A percentile compares a stretch with the other conserved stretches of the same genome.
Conservation (phyloP, 2,329 filamentous ascomycete species). For the Setomelanomma holmii region DNA sequence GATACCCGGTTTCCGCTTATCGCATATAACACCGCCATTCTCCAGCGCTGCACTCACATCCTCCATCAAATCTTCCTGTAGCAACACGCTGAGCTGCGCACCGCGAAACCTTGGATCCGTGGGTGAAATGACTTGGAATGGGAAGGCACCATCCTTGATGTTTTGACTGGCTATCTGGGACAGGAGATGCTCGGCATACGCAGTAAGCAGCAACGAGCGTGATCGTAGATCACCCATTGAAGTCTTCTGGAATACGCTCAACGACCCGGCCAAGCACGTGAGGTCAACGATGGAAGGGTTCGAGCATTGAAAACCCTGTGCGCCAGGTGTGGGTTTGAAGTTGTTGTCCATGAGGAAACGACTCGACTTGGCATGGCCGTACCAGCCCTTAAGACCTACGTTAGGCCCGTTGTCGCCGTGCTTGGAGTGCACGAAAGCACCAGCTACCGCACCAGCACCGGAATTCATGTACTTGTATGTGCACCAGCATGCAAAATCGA, state of each 20-base stretch:
- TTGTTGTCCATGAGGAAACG: conserved; percentile 84
- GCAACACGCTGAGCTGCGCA: conserved; percentile 78
- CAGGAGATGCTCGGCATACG: conserved; percentile 60
- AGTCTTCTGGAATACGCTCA: conserved; percentile 77
- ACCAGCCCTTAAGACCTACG: conserved; percentile 81
- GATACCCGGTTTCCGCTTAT: conserved; percentile 85
- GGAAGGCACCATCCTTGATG: conserved; percentile 25
- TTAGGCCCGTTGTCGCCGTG: conserved; percentile 70
- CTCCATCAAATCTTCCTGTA: conserved; percentile 73
- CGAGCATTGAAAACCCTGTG: conserved; percentile 81
- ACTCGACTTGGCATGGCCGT: conserved; percentile 77
- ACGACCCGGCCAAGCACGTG: conserved; percentile 74
- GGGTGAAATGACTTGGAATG: conserved; percentile 69
- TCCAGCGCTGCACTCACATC: conserved; percentile 69
- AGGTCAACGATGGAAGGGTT: conserved; percentile 83
- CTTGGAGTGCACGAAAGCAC: conserved; percentile 77
- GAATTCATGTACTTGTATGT: conserved; percentile 94
- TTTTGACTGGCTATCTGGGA: conserved; percentile 28
- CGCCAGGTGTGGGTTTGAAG: conserved; percentile 79
- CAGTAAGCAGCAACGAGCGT: conserved; percentile 76
- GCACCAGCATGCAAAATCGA: conserved; percentile 92
- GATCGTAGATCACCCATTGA: conserved; percentile 70
- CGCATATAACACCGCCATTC: conserved; percentile 74
- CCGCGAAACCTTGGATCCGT: conserved; percentile 71
- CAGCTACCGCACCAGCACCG: conserved; percentile 80